Percentiles rank a stretch among this genome's conserved stretches.
These are phyloP conservation scores for California macrophylla DNA, from an alignment of 441 rosid species.

Conservation along the genomic window DNA sequence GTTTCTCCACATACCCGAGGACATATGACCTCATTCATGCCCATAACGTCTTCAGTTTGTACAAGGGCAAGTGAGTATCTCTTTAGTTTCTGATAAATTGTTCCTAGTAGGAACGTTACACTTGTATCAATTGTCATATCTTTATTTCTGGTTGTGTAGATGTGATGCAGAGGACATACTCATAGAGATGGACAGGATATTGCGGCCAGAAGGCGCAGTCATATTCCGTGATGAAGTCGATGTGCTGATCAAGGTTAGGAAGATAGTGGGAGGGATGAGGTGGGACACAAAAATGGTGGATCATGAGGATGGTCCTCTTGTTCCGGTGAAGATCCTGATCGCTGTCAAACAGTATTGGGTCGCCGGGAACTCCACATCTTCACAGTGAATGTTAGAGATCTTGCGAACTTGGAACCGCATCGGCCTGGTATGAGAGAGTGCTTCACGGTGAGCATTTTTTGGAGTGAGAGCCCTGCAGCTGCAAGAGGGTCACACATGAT, in stretches of 20 bases:
- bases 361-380: conserved; percentile 48
- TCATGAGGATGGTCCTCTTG: conserved; percentile 72
- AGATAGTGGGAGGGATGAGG: conserved; percentile 50
- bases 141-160: conserved; percentile 23
- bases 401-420: conserved; percentile 4
- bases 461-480: too few species aligned
- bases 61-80: conserved; percentile 14
- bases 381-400: conserved; percentile 26
- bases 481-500: too few species aligned
- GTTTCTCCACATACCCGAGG: conserved; percentile 16
- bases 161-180: conserved; percentile 58
- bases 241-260: conserved; percentile 48
- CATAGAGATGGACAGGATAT: conserved; percentile 65
- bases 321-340: conserved; percentile 50
- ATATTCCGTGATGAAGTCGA: conserved; percentile 63
- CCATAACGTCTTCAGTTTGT: conserved; percentile 12
- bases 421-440: too few species aligned
- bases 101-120: too few species aligned
- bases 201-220: conserved; percentile 69
- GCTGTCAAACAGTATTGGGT: conserved; percentile 75
- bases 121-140: background rate
- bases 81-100: background rate
- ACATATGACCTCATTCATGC: conserved; percentile 17
- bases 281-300: conserved; percentile 66
- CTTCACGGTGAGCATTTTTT: background rate